These are phyloP conservation scores for Aechmea fasciata DNA, from an alignment of 176 grass and related monocot genomes.

Conservation along the genomic window DNA sequence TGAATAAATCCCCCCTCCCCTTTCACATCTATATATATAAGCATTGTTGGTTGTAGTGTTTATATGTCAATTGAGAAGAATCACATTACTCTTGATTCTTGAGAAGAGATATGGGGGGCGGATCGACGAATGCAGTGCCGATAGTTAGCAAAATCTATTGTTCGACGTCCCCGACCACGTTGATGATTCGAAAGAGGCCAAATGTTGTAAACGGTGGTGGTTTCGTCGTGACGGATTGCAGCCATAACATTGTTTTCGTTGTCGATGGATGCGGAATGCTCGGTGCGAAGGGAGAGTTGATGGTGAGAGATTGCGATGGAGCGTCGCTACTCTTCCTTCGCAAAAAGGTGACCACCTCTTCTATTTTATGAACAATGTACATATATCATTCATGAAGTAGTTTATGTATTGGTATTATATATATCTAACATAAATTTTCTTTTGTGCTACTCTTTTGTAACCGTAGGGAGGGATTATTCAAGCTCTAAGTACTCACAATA, in stretches of 20 bases:
- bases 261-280: conserved; percentile 83
- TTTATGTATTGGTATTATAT: conserved; percentile 14
- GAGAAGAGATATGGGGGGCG: conserved; percentile 2
- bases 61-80: background rate
- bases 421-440: background rate
- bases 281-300: conserved; percentile 58
- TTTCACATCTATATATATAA: no score
- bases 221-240: conserved; percentile 58
- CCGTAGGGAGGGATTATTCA: conserved; percentile 67
- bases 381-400: background rate
- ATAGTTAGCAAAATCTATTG: conserved; percentile 87
- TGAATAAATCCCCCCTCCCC: background rate
- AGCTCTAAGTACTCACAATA: conserved; percentile 53
- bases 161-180: conserved; percentile 23
- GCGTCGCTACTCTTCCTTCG: conserved; percentile 56
- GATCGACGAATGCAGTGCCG: conserved; percentile 19
- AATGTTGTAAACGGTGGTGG: conserved; percentile 61
- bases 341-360: conserved; percentile 69
- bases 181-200: conserved; percentile 70
- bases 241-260: conserved; percentile 41
- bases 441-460: conserved; percentile 4
- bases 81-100: background rate
- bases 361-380: conserved; percentile 8
- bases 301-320: conserved; percentile 62
- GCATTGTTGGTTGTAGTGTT: no score